Conservation (phyloP, 495 filamentous ascomycete species). For the Aspergillus incahuasiensis region DNA sequence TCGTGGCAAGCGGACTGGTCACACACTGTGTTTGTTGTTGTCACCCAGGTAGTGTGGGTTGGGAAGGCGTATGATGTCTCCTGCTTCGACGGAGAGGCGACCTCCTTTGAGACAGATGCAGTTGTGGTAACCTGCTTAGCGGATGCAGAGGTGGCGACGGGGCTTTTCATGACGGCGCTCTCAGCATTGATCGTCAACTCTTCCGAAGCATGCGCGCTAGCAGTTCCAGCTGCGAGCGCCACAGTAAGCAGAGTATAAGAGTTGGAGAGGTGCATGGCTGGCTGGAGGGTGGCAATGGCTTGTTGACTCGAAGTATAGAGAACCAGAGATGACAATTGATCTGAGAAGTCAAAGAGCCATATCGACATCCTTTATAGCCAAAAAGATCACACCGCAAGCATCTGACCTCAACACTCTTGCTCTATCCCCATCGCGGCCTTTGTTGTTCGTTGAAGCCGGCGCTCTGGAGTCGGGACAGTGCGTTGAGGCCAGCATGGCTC, state of each 20-base stretch:
- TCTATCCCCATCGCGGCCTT: not conserved
- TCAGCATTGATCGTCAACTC: not conserved
- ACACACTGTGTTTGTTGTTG: conserved; percentile 3
- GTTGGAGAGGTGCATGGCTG: conserved; percentile 21
- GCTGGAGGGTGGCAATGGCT: not conserved
- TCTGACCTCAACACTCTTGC: not conserved
- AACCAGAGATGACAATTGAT: not conserved
- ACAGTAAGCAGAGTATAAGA: conserved; percentile 11
- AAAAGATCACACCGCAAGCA: not conserved
- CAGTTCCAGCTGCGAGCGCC: conserved; percentile 20
- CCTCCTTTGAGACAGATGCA: not conserved
- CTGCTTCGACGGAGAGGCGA: not conserved
- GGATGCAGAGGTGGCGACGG: not conserved
- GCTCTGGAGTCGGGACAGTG: conserved; percentile 4
- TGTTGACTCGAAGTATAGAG: not conserved
- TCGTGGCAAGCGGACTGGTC: conserved; percentile 3
- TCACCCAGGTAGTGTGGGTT: not conserved
- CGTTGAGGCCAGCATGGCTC: not conserved
- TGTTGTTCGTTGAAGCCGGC: not conserved
- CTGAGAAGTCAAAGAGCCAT: not conserved
- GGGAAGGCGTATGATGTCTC: not conserved
- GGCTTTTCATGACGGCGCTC: not conserved
- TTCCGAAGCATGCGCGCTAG: conserved; percentile 5
- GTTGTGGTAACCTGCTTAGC: not conserved
- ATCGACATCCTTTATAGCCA: not conserved